Evolutionary conservation across 1,139 yeast species (phyloP).

Genomic region (Magnusiomyces clavatus): DNA sequence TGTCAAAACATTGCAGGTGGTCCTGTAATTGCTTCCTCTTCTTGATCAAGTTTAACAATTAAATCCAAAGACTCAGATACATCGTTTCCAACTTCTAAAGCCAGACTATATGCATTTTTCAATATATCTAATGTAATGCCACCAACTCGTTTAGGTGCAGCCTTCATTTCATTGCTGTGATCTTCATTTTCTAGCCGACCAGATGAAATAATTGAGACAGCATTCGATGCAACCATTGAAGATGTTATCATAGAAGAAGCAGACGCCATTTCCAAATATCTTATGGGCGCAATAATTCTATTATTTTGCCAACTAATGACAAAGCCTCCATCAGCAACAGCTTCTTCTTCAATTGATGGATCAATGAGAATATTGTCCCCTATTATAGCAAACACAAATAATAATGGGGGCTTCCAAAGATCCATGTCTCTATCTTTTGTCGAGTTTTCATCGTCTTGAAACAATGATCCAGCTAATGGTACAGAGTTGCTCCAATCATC

Average conservation of each 20-base stretch:
- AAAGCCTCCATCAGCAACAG: constrained; percentile 76
- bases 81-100: constrained; percentile 26
- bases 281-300: constrained; percentile 44
- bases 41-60: constrained; percentile 13
- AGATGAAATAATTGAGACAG: constrained; percentile 8
- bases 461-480: constrained; percentile 33
- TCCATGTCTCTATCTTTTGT: constrained; percentile 4
- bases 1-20: constrained; percentile 15
- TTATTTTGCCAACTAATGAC: constrained; percentile 63
- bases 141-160: constrained; percentile 16
- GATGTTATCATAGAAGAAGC: constrained; percentile 2
- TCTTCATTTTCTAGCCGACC: constrained; percentile 3
- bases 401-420: constrained; percentile 59
- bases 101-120: constrained; percentile 28
- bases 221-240: constrained; percentile 5
- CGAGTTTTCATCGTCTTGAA: not conserved
- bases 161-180: not conserved
- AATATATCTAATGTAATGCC: constrained; percentile 28
- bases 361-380: constrained; percentile 66
- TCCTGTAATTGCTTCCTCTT: constrained; percentile 13
- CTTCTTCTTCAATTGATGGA: constrained; percentile 80
- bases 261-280: constrained; percentile 18
- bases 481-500: constrained; percentile 71
- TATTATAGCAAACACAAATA: constrained; percentile 66
- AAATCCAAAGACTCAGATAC: constrained; percentile 28